Evolutionary conservation across 495 filamentous ascomycete species (phyloP).

Genomic region (Astrocystis sublimbata): DNA sequence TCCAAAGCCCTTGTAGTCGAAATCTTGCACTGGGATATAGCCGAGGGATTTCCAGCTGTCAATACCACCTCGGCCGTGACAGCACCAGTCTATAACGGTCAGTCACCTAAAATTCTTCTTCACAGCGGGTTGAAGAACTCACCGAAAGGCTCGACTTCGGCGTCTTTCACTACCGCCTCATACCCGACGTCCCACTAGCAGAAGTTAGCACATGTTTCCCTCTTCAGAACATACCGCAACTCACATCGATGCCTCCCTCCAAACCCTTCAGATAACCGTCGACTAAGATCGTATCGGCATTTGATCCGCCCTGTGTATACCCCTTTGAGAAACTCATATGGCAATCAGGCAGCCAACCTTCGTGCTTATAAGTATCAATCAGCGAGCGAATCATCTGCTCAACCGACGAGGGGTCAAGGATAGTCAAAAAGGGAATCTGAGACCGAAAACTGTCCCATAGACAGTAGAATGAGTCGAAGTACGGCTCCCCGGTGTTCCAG

Average conservation of each 20-base stretch:
- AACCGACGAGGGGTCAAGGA: conserved; percentile 65
- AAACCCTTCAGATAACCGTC: conserved; percentile 73
- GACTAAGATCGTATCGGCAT: conserved; percentile 72
- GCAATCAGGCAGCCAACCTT: conserved; percentile 71
- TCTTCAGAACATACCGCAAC: background rate
- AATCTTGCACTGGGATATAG: conserved; percentile 70
- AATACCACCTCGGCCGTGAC: conserved; percentile 68
- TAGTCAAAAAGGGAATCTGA: conserved; percentile 68
- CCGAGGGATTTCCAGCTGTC: conserved; percentile 66
- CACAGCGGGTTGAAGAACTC: too few species aligned
- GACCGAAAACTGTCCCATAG: conserved; percentile 74
- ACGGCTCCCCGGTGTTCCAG: conserved; percentile 71
- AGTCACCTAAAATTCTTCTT: too few species aligned
- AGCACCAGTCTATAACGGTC: conserved; percentile 57
- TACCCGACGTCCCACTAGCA: conserved; percentile 66
- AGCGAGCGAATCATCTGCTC: conserved; percentile 68
- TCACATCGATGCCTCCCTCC: conserved; percentile 58
- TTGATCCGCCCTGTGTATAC: conserved; percentile 76
- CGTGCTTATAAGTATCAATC: conserved; percentile 70
- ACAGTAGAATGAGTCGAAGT: conserved; percentile 81
- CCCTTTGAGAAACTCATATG: conserved; percentile 66
- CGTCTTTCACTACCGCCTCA: conserved; percentile 72
- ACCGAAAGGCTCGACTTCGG: conserved; percentile 64
- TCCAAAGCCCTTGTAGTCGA: conserved; percentile 66
- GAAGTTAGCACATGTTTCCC: background rate